Percentiles rank a stretch among this genome's conserved stretches.
Evolutionary conservation across 345 rosid species (phyloP).

Genomic region (Citrus maxima): DNA sequence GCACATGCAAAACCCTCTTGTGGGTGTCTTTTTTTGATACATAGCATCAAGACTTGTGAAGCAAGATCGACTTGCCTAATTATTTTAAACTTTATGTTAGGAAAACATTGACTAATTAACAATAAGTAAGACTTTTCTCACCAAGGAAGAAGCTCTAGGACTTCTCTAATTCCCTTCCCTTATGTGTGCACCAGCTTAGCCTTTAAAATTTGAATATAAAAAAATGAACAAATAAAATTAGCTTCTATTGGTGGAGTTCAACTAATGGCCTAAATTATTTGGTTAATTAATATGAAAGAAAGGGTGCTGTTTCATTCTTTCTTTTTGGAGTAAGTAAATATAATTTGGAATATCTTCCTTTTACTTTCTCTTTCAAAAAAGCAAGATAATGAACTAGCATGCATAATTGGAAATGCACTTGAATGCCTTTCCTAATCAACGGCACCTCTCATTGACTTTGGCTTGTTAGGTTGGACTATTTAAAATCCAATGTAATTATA

Average conservation of each 20-base stretch:
- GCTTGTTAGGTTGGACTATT: constrained; percentile 5
- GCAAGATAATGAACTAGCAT: not conserved
- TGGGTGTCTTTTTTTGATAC: constrained; percentile 15
- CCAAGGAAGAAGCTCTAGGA: not conserved
- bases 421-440: constrained; percentile 10
- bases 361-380: not conserved
- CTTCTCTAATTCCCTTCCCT: not conserved
- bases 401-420: not conserved
- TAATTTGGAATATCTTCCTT: not conserved
- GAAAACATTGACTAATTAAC: constrained; percentile 8
- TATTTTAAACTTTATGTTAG: not conserved
- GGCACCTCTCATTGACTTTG: constrained; percentile 21
- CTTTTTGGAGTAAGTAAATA: not conserved
- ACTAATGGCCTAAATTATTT: too few relatives aligned
- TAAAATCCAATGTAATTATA: not conserved
- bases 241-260: too few relatives aligned
- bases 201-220: too few relatives aligned
- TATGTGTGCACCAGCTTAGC: too few relatives aligned
- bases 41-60: constrained; percentile 12
- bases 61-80: not conserved
- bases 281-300: not conserved
- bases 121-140: not conserved
- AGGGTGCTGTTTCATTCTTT: not conserved
- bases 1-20: constrained; percentile 41
- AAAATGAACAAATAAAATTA: too few relatives aligned